phyloP scores from a whole-genome alignment of 805 yeast species.

The Starmerella bacillaris region DNA sequence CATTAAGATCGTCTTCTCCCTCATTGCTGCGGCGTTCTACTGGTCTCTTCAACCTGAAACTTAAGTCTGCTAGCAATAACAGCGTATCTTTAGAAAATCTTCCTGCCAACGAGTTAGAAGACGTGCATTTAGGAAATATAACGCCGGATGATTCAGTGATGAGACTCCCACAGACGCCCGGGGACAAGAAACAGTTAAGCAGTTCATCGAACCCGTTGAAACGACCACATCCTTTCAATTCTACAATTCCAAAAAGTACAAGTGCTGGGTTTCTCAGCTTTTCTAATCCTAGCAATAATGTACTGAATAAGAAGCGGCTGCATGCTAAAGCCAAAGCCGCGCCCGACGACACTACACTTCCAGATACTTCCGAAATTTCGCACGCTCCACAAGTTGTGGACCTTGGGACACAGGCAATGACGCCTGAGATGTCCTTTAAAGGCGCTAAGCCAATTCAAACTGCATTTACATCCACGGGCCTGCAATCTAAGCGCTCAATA shows the following conservation, averaged over 20 bases:
- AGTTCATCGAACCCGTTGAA: constrained; percentile 2
- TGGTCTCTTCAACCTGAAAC: constrained; percentile 27
- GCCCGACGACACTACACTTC: too few relatives aligned
- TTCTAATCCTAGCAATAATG: too few relatives aligned
- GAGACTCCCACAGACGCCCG: background rate
- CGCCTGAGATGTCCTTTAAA: constrained; percentile 39
- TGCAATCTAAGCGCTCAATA: constrained; percentile 40
- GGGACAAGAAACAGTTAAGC: too few relatives aligned
- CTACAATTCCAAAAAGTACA: too few relatives aligned
- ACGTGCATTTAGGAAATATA: constrained; percentile 15
- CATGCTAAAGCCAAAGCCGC: too few relatives aligned
- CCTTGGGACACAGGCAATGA: too few relatives aligned
- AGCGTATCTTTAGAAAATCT: background rate
- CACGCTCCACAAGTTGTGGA: background rate
- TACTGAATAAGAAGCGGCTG: too few relatives aligned
- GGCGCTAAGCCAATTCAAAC: constrained; percentile 71
- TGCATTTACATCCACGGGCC: constrained; percentile 61
- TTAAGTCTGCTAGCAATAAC: constrained; percentile 21
- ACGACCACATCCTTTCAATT: too few relatives aligned
- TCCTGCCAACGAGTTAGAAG: constrained; percentile 16
- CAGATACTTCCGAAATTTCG: too few relatives aligned
- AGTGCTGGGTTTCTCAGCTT: too few relatives aligned
- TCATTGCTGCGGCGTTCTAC: constrained; percentile 23
- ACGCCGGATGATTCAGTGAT: constrained; percentile 5
- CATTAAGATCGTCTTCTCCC: background rate